Conservation (phyloP, 768 basidiomycete genomes). For the Lactarius quietus region DNA sequence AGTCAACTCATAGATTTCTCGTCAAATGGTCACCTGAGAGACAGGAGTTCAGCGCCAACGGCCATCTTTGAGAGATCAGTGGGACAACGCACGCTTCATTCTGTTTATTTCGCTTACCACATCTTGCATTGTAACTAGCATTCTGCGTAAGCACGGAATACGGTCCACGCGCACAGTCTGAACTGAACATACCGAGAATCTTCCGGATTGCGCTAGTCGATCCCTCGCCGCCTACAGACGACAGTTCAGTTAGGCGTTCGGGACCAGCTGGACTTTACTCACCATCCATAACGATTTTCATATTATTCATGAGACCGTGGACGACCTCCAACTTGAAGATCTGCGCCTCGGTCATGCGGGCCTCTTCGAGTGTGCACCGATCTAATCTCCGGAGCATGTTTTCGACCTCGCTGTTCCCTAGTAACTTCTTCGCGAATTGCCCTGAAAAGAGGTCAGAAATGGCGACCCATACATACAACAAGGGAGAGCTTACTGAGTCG, state of each 20-base stretch:
- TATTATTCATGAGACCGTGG: neutral
- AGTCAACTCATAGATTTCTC: neutral
- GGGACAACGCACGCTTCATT: neutral
- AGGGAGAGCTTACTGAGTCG: neutral
- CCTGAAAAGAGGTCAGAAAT: neutral
- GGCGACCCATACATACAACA: neutral
- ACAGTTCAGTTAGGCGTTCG: neutral
- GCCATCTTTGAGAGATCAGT: neutral
- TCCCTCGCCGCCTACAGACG: neutral
- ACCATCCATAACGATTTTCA: neutral
- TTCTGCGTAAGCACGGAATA: neutral
- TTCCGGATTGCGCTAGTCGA: neutral
- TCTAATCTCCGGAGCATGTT: neutral
- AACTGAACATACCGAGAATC: neutral
- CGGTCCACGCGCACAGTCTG: too few species aligned
- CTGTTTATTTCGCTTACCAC: neutral
- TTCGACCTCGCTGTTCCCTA: neutral
- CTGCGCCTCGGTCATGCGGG: neutral
- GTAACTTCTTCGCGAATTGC: neutral
- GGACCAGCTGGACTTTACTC: neutral
- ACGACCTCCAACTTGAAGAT: neutral
- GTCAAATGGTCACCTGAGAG: neutral
- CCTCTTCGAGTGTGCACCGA: neutral
- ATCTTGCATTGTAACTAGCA: neutral
- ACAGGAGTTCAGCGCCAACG: accelerated